These are phyloP conservation scores for Corymbia calophylla DNA, from an alignment of 441 rosid genomes.

Conservation along the genomic window DNA sequence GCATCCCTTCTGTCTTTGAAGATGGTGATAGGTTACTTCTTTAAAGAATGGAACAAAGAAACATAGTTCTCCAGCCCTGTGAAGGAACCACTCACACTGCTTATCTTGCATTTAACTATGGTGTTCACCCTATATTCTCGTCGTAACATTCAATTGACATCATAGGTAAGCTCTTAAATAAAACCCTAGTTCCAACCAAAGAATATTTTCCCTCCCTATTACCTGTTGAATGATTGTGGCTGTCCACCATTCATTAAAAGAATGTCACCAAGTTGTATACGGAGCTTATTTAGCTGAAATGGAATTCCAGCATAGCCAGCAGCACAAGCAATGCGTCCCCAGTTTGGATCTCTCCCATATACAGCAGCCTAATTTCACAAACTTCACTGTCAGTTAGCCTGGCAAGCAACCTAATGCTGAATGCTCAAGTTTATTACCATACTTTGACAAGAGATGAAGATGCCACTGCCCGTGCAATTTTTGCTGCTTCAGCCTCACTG, in stretches of 20 bases:
- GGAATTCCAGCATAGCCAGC: constrained; percentile 82
- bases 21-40: background rate
- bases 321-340: constrained; percentile 98
- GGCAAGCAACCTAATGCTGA: background rate
- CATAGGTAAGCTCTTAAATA: background rate
- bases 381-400: constrained; percentile 8
- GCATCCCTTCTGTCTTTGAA: background rate
- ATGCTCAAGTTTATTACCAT: constrained; percentile 6
- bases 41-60: background rate
- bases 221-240: constrained; percentile 91
- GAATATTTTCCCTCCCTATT: background rate
- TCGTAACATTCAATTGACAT: background rate
- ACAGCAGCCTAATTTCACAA: constrained; percentile 67
- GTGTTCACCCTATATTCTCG: background rate
- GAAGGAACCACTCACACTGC: background rate
- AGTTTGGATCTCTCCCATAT: constrained; percentile 93
- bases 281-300: constrained; percentile 51
- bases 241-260: constrained; percentile 91
- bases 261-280: constrained; percentile 69
- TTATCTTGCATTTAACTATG: background rate
- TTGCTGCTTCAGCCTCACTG: constrained; percentile 74
- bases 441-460: constrained; percentile 95
- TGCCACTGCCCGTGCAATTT: constrained; percentile 87
- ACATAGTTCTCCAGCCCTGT: background rate
- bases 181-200: background rate